Conservation (phyloP, 768 basidiomycete species). For the Phanerochaete sordida region DNA sequence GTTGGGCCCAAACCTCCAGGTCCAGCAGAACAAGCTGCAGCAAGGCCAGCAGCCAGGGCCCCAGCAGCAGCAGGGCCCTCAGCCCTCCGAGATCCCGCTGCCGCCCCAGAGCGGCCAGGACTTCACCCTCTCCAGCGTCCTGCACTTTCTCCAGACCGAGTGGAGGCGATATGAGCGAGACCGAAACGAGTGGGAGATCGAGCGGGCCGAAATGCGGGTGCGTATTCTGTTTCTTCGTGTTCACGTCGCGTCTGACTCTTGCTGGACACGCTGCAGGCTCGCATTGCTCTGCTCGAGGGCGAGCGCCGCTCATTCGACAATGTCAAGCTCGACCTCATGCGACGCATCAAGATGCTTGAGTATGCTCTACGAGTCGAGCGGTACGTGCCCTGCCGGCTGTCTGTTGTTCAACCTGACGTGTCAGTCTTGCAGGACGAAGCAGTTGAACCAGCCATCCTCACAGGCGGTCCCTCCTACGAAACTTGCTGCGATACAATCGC, state of each 20-base stretch:
- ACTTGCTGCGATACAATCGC: slow-evolving; percentile 56
- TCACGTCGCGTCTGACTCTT: slow-evolving; percentile 18
- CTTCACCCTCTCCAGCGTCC: slow-evolving; percentile 88
- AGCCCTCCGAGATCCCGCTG: slow-evolving; percentile 57
- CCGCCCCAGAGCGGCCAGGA: slow-evolving; percentile 88
- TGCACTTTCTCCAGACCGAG: slow-evolving; percentile 98
- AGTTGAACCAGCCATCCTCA: slow-evolving; percentile 58
- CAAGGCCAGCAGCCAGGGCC: slow-evolving; percentile 36
- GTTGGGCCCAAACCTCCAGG: slow-evolving; percentile 66
- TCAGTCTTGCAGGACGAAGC: slow-evolving; percentile 63
- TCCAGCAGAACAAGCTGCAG: slow-evolving; percentile 45
- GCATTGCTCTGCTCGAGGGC: slow-evolving; percentile 95
- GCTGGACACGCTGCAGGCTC: slow-evolving; percentile 54
- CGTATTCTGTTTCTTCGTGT: slow-evolving; percentile 32
- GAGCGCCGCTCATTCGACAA: slow-evolving; percentile 97
- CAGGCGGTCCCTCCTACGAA: slow-evolving; percentile 65
- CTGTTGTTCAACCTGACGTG: slow-evolving; percentile 31
- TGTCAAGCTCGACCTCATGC: slow-evolving; percentile 91
- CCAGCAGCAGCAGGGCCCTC: slow-evolving; percentile 54
- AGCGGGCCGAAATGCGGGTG: slow-evolving; percentile 98
- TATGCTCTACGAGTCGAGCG: slow-evolving; percentile 95
- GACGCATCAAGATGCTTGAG: slow-evolving; percentile 98
- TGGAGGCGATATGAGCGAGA: slow-evolving; percentile 98
- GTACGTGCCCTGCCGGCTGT: slow-evolving; percentile 43
- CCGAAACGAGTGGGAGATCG: slow-evolving; percentile 99